Base-by-base conservation (phyloP, 495 filamentous ascomycete genomes). In the Copromyces sp. region DNA sequence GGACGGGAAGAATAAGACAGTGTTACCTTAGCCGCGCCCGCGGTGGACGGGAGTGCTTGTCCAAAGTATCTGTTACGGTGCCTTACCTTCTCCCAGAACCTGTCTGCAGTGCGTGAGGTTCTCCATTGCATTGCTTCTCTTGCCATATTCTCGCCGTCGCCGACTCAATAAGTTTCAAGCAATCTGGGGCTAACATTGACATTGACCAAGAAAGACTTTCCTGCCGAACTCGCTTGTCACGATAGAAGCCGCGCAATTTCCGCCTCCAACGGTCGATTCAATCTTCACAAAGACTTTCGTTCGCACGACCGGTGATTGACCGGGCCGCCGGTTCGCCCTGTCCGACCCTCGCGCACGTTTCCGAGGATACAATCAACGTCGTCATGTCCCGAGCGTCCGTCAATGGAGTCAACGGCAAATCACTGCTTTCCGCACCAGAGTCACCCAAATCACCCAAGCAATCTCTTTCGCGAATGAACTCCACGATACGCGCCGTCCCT, bases 401-500 rank as follows among this genome's bases (percentile, higher is more conserved):
- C 61, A 71, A 45, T 70, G 73, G 69, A 32, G 53, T 47, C 73
- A 75, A 76, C 65, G 70, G 74, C 69, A 77, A 78, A 69, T 42
- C 74, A n/a, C 69, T 70, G 3, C 73, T 74, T 35, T 39, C 72
- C 47, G 35, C 69, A 71, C 68, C 75, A 5, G 16, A n/a, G 14
- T 16, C 73, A 3, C 69, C 70, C 71, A 41, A 44, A 41, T 29
- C 73, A 42, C 29, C 68, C 42, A 40, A 69, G 40, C 68, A 68
- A 75, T 40, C 17, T 53, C 73, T 65, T 69, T 68, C 71, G 53
- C 79, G 79, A 53, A 80, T 78, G 76, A 80, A 80, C 40, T 83
- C 82, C 3, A 86, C 84, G 7, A 86, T 86, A 69, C 84, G 84
- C 65, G 78, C 83, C 40, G 84, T 86, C 61, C 79, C 77, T 40